Percentiles rank a stretch among this genome's conserved stretches.
These are phyloP conservation scores for Suillus bovinus DNA, from an alignment of 768 basidiomycete species.

Conservation along the genomic window DNA sequence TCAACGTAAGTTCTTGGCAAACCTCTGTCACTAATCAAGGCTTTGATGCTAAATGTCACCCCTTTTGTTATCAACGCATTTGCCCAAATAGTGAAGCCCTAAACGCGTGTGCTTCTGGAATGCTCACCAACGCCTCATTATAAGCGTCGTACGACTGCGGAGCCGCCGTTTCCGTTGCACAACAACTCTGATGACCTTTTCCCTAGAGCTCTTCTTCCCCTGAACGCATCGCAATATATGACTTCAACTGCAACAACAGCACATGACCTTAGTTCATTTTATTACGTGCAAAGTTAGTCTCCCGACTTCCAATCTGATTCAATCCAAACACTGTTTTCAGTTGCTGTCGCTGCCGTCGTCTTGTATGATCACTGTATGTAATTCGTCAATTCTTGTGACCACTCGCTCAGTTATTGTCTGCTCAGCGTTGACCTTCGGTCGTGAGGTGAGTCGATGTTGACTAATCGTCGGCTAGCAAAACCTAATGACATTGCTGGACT, in stretches of 20 bases:
- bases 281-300: slow-evolving; percentile 25
- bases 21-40: not conserved
- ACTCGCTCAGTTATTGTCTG: not conserved
- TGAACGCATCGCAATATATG: not conserved
- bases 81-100: not conserved
- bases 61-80: not conserved
- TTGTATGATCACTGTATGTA: slow-evolving; percentile 32
- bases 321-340: slow-evolving; percentile 16
- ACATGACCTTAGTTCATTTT: not conserved
- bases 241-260: not conserved
- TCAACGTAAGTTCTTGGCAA: not conserved
- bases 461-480: not conserved
- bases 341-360: slow-evolving; percentile 28
- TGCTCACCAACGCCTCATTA: not conserved
- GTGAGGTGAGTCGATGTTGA: slow-evolving; percentile 26
- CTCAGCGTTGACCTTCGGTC: slow-evolving; percentile 25
- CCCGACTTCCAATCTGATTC: not conserved
- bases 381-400: not conserved
- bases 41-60: not conserved
- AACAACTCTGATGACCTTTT: not conserved
- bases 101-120: not conserved
- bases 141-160: not conserved
- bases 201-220: not conserved
- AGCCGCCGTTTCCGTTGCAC: not conserved
- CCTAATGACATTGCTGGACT: not conserved